Percentiles rank a stretch among this genome's conserved stretches.
Conservation (phyloP, 1,284 basidiomycete genomes). For the Schizophyllum commune region DNA sequence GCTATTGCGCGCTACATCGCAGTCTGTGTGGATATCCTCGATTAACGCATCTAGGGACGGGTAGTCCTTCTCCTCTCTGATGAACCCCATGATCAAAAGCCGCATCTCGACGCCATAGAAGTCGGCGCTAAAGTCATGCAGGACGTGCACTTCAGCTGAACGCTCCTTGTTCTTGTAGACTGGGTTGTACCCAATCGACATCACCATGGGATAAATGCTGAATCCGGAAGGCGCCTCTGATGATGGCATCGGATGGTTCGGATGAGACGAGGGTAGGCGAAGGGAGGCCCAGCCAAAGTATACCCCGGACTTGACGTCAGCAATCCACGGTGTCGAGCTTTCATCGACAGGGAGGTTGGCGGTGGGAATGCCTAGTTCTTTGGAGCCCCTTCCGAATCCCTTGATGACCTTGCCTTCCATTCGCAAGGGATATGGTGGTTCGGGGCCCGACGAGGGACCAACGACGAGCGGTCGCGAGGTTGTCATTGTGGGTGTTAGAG, state of each 20-base stretch:
- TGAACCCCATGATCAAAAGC: conserved; percentile 16
- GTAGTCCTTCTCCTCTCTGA: conserved; percentile 19
- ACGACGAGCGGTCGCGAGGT: conserved; percentile 13
- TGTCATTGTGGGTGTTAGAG: not conserved
- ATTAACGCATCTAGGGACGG: conserved; percentile 13
- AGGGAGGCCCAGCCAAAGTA: conserved; percentile 22
- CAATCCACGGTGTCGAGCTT: conserved; percentile 18
- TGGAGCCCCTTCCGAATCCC: conserved; percentile 18
- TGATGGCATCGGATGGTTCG: conserved; percentile 9
- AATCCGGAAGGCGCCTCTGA: conserved; percentile 11
- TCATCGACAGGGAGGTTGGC: conserved; percentile 20
- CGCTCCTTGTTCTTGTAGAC: conserved; percentile 17
- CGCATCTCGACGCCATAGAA: conserved; percentile 21
- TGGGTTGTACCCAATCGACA: conserved; percentile 19
- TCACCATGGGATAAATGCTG: conserved; percentile 20
- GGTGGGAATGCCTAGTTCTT: conserved; percentile 17
- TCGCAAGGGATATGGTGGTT: conserved; percentile 16
- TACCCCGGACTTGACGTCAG: conserved; percentile 15
- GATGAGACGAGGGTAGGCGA: conserved; percentile 16
- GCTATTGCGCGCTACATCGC: conserved; percentile 19
- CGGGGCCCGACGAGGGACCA: conserved; percentile 14
- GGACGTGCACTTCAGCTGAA: conserved; percentile 19
- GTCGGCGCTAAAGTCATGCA: conserved; percentile 17
- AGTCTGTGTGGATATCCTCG: conserved; percentile 18
- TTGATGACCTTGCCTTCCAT: conserved; percentile 20